Conservation (phyloP, 2,329 filamentous ascomycete species). For the Myriosclerotinia duriaeana region DNA sequence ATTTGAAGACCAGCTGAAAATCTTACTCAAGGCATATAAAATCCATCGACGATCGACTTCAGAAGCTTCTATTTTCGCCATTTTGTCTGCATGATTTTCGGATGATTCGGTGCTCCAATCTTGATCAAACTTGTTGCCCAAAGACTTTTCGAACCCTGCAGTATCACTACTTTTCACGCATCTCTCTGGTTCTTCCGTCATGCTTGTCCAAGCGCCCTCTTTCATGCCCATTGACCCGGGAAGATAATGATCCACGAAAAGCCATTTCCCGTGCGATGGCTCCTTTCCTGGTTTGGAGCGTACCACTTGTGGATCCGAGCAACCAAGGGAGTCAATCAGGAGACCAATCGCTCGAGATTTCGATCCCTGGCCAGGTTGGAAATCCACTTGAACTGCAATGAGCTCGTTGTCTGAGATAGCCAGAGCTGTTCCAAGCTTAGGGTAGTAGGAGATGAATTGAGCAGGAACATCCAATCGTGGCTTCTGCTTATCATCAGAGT, state of each 20-base stretch:
- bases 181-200: conserved; percentile 40
- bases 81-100: conserved; percentile 26
- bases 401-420: conserved; percentile 63
- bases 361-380: conserved; percentile 55
- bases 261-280: conserved; percentile 20
- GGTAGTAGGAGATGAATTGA: conserved; percentile 58
- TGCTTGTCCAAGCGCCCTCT: conserved; percentile 28
- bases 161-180: conserved; percentile 42
- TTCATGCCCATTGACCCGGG: conserved; percentile 31
- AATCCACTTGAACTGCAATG: conserved; percentile 68
- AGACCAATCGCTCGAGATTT: conserved; percentile 60
- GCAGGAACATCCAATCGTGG: conserved; percentile 21
- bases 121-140: conserved; percentile 42
- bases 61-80: conserved; percentile 47
- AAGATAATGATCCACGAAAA: conserved; percentile 35
- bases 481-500: conserved; percentile 27
- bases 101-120: conserved; percentile 26
- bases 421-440: conserved; percentile 64
- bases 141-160: conserved; percentile 44
- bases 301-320: conserved; percentile 50
- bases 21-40: conserved; percentile 51
- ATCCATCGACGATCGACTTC: conserved; percentile 65
- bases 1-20: conserved; percentile 43
- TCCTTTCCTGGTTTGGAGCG: conserved; percentile 30
- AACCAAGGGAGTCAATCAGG: conserved; percentile 72